Evolutionary conservation across 345 rosid genomes (phyloP), one percentile per base, ranked within the genome.

Genomic region (Erodium maritimum): DNA sequence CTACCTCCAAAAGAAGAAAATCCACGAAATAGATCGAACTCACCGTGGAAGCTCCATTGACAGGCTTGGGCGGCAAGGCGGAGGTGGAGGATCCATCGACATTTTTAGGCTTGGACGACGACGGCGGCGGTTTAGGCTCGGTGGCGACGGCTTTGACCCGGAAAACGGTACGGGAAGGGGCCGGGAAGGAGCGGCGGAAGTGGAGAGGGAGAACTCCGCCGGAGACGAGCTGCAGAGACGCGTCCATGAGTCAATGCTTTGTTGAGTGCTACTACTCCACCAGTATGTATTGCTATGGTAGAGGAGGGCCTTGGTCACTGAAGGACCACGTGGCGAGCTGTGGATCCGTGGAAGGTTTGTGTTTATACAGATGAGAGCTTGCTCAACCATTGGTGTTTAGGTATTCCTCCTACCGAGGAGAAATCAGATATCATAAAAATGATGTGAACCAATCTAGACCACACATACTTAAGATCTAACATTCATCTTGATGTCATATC

Each of bases 21-120:
- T 12, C 21, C 21, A 45, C 16, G 33, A 19, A 33, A 58, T 14
- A 5, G 22, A 19, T 23, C 17, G 17, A 37, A 59, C 45, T 58
- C 67, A 85, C 97, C 67, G 79, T 71, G 14, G 94, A 82, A 60
- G 59, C 77, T 67, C 88, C 91, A 64, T 78, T 84, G 65, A 75
- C 73, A 22, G 65, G 68, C 60, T 71, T 85, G 62, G 77, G 59
- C 61, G 58, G 55, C 17, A 69, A 57, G 17, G 74, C 55, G 2
- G 90, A 59, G 63, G 67, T 65, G 11, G 72, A 53, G n/a, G 77
- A 68, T 7, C 64, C 65, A 14, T 29, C 9, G 37, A 29, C 37
- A 29, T 29, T 29, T 6, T 4, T 29, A 29, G 37, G 37, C 9
- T 29, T 29, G 37, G 37, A 29, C 33, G n/a, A n/a, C n/a, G 78